phyloP scores from a whole-genome alignment of 371 early-diverging fungal species.

The Mortierella sp. region DNA sequence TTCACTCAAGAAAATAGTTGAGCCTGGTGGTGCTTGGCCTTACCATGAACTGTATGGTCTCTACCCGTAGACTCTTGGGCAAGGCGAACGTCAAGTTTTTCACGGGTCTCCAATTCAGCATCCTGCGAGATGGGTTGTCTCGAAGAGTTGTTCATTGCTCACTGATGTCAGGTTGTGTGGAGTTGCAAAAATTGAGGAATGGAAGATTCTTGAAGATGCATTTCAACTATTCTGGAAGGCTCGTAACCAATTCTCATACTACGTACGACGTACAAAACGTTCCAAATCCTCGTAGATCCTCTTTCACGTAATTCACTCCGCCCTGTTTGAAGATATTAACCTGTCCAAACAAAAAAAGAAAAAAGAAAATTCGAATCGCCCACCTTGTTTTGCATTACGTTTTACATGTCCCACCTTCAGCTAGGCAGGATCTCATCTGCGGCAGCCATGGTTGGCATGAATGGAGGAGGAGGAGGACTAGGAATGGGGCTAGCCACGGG shows the following conservation, averaged over 20 bases:
- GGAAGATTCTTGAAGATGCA: background rate
- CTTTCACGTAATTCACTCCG: too few relatives aligned
- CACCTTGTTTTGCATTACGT: background rate
- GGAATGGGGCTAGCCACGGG: background rate
- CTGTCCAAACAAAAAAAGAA: too few relatives aligned
- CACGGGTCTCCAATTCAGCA: conserved; percentile 17
- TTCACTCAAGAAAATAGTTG: too few relatives aligned
- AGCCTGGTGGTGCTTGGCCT: background rate
- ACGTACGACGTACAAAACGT: too few relatives aligned
- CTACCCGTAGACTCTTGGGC: conserved; percentile 27
- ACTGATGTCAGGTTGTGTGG: background rate
- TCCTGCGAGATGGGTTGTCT: conserved; percentile 24
- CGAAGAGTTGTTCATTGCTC: conserved; percentile 27
- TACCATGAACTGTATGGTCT: conserved; percentile 42
- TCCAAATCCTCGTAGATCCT: too few relatives aligned
- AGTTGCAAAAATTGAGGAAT: background rate
- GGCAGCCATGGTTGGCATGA: conserved; percentile 27
- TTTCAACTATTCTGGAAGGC: too few relatives aligned
- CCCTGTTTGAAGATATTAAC: too few relatives aligned
- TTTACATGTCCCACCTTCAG: conserved; percentile 38
- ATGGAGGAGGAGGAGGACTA: conserved; percentile 11
- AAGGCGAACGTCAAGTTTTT: conserved; percentile 21
- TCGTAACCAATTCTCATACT: too few relatives aligned
- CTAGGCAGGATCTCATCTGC: conserved; percentile 42
- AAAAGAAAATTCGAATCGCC: background rate